Evolutionary conservation across 257 asterid species (phyloP), one percentile per base, ranked within the genome.

Genomic region (Thymus quinquecostatus): DNA sequence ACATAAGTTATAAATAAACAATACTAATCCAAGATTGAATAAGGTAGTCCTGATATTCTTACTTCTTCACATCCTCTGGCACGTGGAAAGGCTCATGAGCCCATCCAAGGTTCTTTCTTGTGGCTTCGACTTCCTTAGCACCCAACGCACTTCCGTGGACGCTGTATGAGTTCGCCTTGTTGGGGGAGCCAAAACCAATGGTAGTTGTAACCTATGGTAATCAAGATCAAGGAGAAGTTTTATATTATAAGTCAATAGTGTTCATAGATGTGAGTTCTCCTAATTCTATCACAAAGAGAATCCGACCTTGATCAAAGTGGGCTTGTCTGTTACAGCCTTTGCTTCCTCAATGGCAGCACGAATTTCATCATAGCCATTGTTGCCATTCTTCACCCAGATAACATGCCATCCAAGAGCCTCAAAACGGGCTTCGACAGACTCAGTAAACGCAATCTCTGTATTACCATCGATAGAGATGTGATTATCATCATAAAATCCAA

Each of bases 351-450:
- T 88, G 66, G 99, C 99, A 68, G 90, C 92, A 78, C 97, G 97
- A 44, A 94, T 89, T 48, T 94, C 99, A 84, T 94, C 97, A 70
- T 87, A 89, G 61, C 97, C 98, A 11, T 79, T 88, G 86, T 94
- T 94, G 40, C 97, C 97, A 21, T 88, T 89, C 96, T 91, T 91
- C 65, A 94, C 99, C 97, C 97, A 91, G 74, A 91, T 89, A 9
- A 94, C 97, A 70, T 94, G 99, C 99, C 99, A 94, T 13, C 99
- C 97, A 65, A 94, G 95, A 76, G 78, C 87, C 84, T 94, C 97
- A 60, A 91, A 89, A 70, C 99, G 99, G 60, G 84, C 69, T 1
- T 83, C 89, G 12, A 85, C 99, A 10, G 10, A 82, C 86, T 94
- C 99, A 5, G 99, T 89, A 76, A 94, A 94, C 51, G 99, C 97